phyloP scores from a whole-genome alignment of 352 stramenopile species.

The Phytophthora cryptogea region DNA sequence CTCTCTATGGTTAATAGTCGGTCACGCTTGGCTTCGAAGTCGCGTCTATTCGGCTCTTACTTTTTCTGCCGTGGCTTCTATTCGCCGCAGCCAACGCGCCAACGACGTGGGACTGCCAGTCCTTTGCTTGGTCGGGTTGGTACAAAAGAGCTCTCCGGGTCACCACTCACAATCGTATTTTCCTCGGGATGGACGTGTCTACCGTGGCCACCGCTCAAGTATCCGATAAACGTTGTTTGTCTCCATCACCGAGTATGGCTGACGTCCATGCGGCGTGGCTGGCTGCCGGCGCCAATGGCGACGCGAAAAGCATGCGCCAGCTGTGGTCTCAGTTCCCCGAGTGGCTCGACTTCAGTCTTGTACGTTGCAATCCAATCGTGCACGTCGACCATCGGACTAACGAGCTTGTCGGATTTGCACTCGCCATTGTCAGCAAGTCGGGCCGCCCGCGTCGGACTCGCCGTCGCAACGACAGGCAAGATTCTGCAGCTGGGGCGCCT shows the following conservation, averaged over 20 bases:
- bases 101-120: too few relatives aligned
- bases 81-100: slow-evolving; percentile 4
- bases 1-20: neutral
- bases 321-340: slow-evolving; percentile 12
- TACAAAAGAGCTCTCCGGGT: neutral
- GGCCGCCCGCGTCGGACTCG: slow-evolving; percentile 14
- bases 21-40: neutral
- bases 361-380: slow-evolving; percentile 1
- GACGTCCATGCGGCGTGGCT: slow-evolving; percentile 28
- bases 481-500: slow-evolving; percentile 29
- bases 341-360: slow-evolving; percentile 31
- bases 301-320: slow-evolving; percentile 19
- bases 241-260: neutral
- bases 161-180: slow-evolving; percentile 13
- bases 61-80: slow-evolving; percentile 12
- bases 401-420: neutral
- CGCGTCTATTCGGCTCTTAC: neutral
- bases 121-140: too few relatives aligned
- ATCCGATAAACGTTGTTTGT: neutral
- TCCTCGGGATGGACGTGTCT: slow-evolving; percentile 3
- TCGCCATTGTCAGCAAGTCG: slow-evolving; percentile 11
- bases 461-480: slow-evolving; percentile 2
- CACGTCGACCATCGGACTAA: too few relatives aligned
- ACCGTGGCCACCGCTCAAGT: neutral
- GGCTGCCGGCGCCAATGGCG: slow-evolving; percentile 11